Base-by-base conservation (phyloP, 2,329 filamentous ascomycete species). In the Clarireedia hainanense region DNA sequence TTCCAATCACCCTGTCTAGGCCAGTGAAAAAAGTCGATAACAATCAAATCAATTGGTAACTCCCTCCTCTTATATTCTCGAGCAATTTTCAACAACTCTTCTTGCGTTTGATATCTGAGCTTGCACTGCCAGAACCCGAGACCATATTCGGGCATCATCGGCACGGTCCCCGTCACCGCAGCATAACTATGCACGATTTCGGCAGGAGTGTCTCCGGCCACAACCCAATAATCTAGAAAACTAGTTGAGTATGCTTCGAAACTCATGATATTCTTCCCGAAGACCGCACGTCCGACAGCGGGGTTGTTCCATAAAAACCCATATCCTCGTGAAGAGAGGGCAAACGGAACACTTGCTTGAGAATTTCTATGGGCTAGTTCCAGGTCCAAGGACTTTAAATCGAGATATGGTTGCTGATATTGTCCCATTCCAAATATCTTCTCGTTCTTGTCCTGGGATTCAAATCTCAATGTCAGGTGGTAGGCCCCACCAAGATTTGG, bases 111-210 rank as follows among this genome's bases (percentile, higher is more conserved):
- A 61, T 86, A 86, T 1, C 83, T 74, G 10, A 86, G 70, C 67
- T 84, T 86, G 68, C 81, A 85, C 65, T 86, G 83, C 83, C 83
- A 86, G 65, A 86, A 86, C 0, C 83, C 83, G 0, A 86, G 73
- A 0, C 82, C 83, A 61, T 84, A 85, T 61, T 85, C 83, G 1
- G 83, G 84, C 83, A 86, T 86, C 76, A 81, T 80, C 0, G 84
- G 83, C 0, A 79, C 80, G 36, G 73, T 76, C 0, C 83, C 83
- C 0, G 82, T 83, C 1, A 74, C 79, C 4, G 69, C 68, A 0
- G 78, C 76, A 61, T 86, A 86, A 0, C 76, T 72, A 57, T 80
- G 71, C 6, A 78, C 75, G 43, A 86, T 83, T 37, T 80, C 73
- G 0, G 73, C 72, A 0, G 83, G 83, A 0, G 73, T 73, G 40